Evolutionary conservation across 345 rosid genomes (phyloP), one percentile per base, ranked within the genome.

Genomic region (Euphorbia tirucalli): DNA sequence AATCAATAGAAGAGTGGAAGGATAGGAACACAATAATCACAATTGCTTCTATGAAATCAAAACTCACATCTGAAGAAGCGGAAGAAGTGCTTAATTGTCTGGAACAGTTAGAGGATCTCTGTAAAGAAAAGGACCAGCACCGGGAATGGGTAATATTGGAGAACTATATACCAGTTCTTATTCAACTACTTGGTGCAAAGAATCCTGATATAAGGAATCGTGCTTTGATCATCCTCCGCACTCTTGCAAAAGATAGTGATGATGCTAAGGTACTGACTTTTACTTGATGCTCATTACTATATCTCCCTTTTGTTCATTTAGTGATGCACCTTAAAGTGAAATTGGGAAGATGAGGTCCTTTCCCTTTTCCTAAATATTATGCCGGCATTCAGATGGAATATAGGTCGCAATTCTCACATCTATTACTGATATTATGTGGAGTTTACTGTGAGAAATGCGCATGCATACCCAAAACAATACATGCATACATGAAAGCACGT

Each of bases 1-100:
- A 85, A 52, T 89, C 93, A 58, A 87, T 89, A 72, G 88, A 87
- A 78, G 93, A 89, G 77, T 89, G 93, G 93, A 87, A 84, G 78
- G 91, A 89, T 59, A 79, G 93, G 68, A 89, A 89, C 71, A 85
- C 82, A 14, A 89, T 89, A 88, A 89, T 87, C 69, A 80, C 77
- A 58, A 84, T 89, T 74, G 87, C 86, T 80, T 81, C 84, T 52
- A 72, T 85, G 70, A 87, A 80, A 75, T 74, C 85, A 68, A 84
- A 81, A 76, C 88, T 89, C 55, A 13, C 41, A 58, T 80, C 80
- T 37, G 82, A 72, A 30, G 84, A 83, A 22, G 88, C 74, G 61
- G 85, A 74, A 62, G 91, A 87, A 71, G 86, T 85, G 73, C 74
- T 83, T 68, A 55, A 64, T 65, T 85, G 78, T 67, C 86, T 89